Evolutionary conservation across 2,329 filamentous ascomycete species (phyloP).

Genomic region (Ascochyta rabiei): DNA sequence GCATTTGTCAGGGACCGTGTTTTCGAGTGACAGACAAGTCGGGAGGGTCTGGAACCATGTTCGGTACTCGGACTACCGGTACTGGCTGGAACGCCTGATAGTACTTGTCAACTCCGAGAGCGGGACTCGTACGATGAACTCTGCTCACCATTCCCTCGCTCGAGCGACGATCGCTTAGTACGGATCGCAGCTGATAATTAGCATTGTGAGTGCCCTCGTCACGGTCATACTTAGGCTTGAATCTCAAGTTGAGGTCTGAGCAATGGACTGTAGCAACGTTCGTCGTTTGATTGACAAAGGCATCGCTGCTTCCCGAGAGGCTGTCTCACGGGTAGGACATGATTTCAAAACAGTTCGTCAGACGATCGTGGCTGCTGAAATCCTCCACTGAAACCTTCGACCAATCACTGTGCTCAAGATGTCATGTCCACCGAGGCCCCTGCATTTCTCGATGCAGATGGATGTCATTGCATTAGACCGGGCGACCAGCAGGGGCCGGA

Average conservation of each 20-base stretch:
- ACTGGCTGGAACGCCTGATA: not conserved
- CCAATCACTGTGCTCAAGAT: not conserved
- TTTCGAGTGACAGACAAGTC: not conserved
- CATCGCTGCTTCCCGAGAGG: no score
- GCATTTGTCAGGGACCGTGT: not conserved
- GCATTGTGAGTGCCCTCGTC: not conserved
- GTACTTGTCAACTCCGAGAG: not conserved
- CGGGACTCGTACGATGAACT: no score
- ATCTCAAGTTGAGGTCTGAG: no score
- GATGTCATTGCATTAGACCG: constrained; percentile 2
- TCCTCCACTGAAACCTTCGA: not conserved
- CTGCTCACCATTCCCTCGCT: not conserved
- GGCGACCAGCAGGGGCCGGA: constrained; percentile 2
- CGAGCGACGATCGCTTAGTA: not conserved
- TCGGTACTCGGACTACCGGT: no score
- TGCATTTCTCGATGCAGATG: constrained; percentile 3
- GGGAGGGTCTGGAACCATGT: not conserved
- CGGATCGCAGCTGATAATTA: not conserved
- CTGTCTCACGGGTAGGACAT: no score
- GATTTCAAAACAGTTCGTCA: no score
- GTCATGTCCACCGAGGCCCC: not conserved
- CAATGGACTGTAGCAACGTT: no score
- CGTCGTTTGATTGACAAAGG: no score
- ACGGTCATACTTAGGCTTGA: not conserved
- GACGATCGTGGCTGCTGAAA: no score